Percentiles rank a stretch among this genome's conserved stretches.
Conservation (phyloP, 1,139 yeast genomes). For the Hyphopichia burtonii region DNA sequence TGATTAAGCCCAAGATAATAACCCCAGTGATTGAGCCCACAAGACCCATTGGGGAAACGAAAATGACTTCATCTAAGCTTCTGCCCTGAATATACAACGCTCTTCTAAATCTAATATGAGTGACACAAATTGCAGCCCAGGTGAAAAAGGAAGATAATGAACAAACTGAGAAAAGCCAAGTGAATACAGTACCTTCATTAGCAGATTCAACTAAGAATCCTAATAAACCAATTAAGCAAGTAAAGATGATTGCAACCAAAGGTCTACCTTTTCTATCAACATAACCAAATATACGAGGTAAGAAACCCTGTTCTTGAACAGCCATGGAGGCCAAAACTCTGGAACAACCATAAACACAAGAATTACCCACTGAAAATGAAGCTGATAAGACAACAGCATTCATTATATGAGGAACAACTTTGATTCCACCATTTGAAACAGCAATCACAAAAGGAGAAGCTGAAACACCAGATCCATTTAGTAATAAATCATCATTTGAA, state of each 20-base stretch:
- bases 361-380: slow-evolving; percentile 53
- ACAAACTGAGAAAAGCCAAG: slow-evolving; percentile 67
- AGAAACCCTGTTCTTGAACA: slow-evolving; percentile 38
- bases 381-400: slow-evolving; percentile 53
- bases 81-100: slow-evolving; percentile 36
- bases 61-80: slow-evolving; percentile 45
- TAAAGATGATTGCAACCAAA: slow-evolving; percentile 47
- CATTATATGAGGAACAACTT: slow-evolving; percentile 48
- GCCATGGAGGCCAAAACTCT: slow-evolving; percentile 56
- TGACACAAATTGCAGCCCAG: slow-evolving; percentile 43
- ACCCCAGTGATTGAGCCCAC: slow-evolving; percentile 49
- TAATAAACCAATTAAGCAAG: slow-evolving; percentile 55
- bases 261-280: slow-evolving; percentile 61
- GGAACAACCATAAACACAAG: slow-evolving; percentile 55
- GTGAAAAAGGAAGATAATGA: slow-evolving; percentile 61
- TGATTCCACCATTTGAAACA: slow-evolving; percentile 36
- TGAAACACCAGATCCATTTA: slow-evolving; percentile 31
- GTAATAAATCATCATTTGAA: slow-evolving; percentile 32
- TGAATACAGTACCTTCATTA: slow-evolving; percentile 51
- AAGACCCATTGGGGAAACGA: slow-evolving; percentile 47
- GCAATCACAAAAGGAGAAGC: slow-evolving; percentile 47
- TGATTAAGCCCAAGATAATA: slow-evolving; percentile 36
- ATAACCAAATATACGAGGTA: slow-evolving; percentile 46
- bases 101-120: slow-evolving; percentile 40
- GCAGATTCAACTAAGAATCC: slow-evolving; percentile 58